Evolutionary conservation across 2,329 filamentous ascomycete species (phyloP).

Genomic region (Cladophialophora yegresii): DNA sequence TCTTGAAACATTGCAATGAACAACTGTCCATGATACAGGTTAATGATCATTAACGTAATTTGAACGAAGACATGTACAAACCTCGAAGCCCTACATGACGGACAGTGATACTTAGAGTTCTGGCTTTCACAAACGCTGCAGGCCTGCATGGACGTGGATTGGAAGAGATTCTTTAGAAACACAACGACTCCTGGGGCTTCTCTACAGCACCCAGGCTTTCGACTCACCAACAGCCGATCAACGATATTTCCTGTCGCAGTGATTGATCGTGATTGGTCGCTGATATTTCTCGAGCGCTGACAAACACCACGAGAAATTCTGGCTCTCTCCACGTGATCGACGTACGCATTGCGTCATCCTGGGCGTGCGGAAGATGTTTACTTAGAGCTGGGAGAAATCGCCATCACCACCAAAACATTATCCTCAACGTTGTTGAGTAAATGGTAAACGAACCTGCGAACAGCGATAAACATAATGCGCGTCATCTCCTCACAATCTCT

Average conservation of each 20-base stretch:
- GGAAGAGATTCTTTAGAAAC: background rate
- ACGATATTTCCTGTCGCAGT: background rate
- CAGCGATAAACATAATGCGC: slow-evolving; percentile 18
- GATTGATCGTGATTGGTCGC: background rate
- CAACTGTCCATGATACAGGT: slow-evolving; percentile 41
- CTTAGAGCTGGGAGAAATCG: background rate
- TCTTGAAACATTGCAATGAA: slow-evolving; percentile 50
- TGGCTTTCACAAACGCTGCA: slow-evolving; percentile 40
- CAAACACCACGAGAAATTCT: background rate
- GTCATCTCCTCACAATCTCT: slow-evolving; percentile 5
- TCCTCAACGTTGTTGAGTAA: background rate
- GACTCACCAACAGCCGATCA: background rate
- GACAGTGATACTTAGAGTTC: slow-evolving; percentile 41
- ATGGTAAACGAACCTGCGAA: background rate
- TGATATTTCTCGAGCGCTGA: background rate
- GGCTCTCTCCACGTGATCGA: slow-evolving; percentile 2
- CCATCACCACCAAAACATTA: background rate
- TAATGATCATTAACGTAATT: slow-evolving; percentile 14
- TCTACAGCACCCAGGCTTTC: background rate
- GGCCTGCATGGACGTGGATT: slow-evolving; percentile 15
- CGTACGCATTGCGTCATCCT: slow-evolving; percentile 8
- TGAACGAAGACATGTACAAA: slow-evolving; percentile 26
- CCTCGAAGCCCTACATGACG: slow-evolving; percentile 39
- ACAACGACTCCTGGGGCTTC: background rate
- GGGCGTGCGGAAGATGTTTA: background rate